These are phyloP conservation scores for Circinella minor DNA, from an alignment of 371 early-diverging fungal species.

Conservation along the genomic window DNA sequence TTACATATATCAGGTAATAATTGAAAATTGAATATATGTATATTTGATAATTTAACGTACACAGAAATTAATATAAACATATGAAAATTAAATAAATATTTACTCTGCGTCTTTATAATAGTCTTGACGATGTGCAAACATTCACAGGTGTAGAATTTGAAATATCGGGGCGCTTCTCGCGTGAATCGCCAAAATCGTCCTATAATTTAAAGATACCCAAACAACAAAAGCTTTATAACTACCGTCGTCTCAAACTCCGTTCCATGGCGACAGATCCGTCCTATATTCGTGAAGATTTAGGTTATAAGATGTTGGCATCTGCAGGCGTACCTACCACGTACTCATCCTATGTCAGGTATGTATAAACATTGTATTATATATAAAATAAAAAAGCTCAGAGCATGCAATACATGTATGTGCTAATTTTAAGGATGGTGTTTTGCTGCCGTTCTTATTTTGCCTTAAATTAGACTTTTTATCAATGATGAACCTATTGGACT, in stretches of 20 bases:
- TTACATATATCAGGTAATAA: slow-evolving; percentile 26
- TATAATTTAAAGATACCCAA: slow-evolving; percentile 38
- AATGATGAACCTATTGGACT: slow-evolving; percentile 41
- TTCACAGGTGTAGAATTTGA: slow-evolving; percentile 28
- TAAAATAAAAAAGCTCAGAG: too few relatives aligned
- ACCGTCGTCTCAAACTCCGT: slow-evolving; percentile 36
- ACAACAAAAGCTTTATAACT: slow-evolving; percentile 24
- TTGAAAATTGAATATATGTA: neutral
- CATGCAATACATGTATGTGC: neutral
- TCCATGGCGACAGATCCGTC: slow-evolving; percentile 39
- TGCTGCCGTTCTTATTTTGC: too few relatives aligned
- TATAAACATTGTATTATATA: too few relatives aligned
- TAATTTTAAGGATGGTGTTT: too few relatives aligned
- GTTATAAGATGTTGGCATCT: slow-evolving; percentile 30
- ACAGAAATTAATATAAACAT: neutral
- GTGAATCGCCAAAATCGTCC: slow-evolving; percentile 31
- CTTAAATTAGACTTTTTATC: slow-evolving; percentile 27
- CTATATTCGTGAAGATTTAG: slow-evolving; percentile 39
- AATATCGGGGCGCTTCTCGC: slow-evolving; percentile 39
- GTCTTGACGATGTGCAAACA: slow-evolving; percentile 21
- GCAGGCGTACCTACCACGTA: slow-evolving; percentile 31
- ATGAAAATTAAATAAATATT: neutral
- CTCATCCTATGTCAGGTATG: slow-evolving; percentile 28
- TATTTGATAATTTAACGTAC: neutral
- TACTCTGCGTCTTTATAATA: neutral